Percentiles rank a stretch among this genome's conserved stretches.
Evolutionary conservation across 208 protist species (phyloP).

Genomic region (Endotrypanum monterogeii): DNA sequence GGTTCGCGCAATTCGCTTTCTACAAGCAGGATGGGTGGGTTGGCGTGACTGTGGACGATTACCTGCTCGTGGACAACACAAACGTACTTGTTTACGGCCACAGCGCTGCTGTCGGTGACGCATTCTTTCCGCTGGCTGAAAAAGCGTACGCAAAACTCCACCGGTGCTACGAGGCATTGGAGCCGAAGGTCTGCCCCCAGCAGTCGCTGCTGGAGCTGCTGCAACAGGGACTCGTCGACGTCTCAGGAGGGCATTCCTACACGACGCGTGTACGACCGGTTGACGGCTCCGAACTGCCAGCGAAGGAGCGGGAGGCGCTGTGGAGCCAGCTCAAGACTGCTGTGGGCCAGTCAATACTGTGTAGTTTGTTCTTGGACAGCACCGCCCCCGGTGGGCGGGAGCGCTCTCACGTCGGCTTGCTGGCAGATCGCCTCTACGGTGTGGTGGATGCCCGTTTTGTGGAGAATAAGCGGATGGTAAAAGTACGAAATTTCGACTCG

Average conservation of each 20-base stretch:
- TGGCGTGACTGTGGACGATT: slow-evolving; percentile 89
- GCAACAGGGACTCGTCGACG: slow-evolving; percentile 71
- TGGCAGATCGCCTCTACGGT: slow-evolving; percentile 79
- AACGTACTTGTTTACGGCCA: slow-evolving; percentile 38
- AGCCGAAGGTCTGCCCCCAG: slow-evolving; percentile 65
- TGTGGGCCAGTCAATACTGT: slow-evolving; percentile 43
- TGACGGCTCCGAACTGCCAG: slow-evolving; percentile 28
- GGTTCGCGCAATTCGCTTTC: slow-evolving; percentile 87
- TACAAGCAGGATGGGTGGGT: slow-evolving; percentile 81
- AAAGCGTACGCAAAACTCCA: slow-evolving; percentile 94
- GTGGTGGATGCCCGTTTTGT: slow-evolving; percentile 77
- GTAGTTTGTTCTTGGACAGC: slow-evolving; percentile 52
- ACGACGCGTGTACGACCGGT: slow-evolving; percentile 34
- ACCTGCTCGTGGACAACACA: slow-evolving; percentile 71
- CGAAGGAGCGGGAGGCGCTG: slow-evolving; percentile 42
- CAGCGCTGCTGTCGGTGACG: slow-evolving; percentile 42
- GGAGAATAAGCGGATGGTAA: slow-evolving; percentile 73
- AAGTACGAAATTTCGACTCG: slow-evolving; percentile 65
- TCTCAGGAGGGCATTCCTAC: slow-evolving; percentile 58
- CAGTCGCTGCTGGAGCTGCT: slow-evolving; percentile 51
- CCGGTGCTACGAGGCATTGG: slow-evolving; percentile 88
- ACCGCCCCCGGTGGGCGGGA: slow-evolving; percentile 43
- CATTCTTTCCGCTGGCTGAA: slow-evolving; percentile 82
- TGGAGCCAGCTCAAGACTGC: slow-evolving; percentile 68
- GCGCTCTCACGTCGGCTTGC: slow-evolving; percentile 50